Evolutionary conservation across 768 basidiomycete genomes (phyloP).

Genomic region (Termitomyces sp.): DNA sequence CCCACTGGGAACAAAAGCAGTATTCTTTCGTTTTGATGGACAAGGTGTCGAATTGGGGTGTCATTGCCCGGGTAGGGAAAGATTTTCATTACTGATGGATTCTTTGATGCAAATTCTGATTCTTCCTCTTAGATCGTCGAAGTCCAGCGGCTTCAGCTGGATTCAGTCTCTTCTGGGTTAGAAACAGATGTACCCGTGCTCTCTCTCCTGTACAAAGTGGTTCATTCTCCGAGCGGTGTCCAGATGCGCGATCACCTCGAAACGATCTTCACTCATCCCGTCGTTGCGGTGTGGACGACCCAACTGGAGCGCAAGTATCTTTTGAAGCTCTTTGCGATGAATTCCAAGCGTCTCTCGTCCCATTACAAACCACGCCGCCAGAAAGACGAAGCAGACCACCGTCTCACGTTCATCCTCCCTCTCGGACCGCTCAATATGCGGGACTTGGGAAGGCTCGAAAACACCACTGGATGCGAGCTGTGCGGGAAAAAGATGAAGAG

Average conservation of each 20-base stretch:
- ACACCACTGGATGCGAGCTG: slow-evolving; percentile 28
- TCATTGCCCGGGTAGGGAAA: slow-evolving; percentile 18
- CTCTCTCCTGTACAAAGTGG: slow-evolving; percentile 19
- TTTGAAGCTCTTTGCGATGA: slow-evolving; percentile 25
- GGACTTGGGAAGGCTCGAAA: slow-evolving; percentile 31
- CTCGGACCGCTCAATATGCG: slow-evolving; percentile 27
- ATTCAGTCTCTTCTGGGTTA: slow-evolving; percentile 1
- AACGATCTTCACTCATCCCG: slow-evolving; percentile 4
- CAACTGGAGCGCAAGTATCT: slow-evolving; percentile 27
- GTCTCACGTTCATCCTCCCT: slow-evolving; percentile 29
- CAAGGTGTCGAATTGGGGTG: slow-evolving; percentile 13
- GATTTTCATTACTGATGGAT: background rate
- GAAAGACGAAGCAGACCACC: slow-evolving; percentile 17
- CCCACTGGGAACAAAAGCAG: slow-evolving; percentile 11
- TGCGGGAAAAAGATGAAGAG: slow-evolving; percentile 30
- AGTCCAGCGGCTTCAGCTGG: slow-evolving; percentile 5
- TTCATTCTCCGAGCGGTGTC: slow-evolving; percentile 13
- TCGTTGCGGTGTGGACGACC: slow-evolving; percentile 11
- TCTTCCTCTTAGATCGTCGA: slow-evolving; percentile 17
- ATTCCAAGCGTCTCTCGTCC: slow-evolving; percentile 23
- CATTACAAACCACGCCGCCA: slow-evolving; percentile 17
- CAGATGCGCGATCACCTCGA: slow-evolving; percentile 11
- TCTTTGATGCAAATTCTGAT: background rate
- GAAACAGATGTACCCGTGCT: slow-evolving; percentile 21
- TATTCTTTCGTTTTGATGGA: slow-evolving; percentile 17